These are phyloP conservation scores for Pistacia vera DNA, from an alignment of 345 rosid genomes.

Conservation along the genomic window DNA sequence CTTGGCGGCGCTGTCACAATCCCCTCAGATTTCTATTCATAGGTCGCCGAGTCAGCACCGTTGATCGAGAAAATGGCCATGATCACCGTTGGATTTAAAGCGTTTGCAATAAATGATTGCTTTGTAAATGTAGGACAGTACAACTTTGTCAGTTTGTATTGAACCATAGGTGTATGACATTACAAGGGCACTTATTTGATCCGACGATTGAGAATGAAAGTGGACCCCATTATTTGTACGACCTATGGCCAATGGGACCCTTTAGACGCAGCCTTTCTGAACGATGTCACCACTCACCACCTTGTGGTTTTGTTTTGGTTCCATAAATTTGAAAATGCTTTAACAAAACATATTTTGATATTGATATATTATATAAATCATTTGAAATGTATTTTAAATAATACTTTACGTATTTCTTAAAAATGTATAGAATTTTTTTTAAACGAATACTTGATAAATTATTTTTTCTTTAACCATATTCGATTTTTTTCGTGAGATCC, in stretches of 20 bases:
- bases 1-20: conserved; percentile 34
- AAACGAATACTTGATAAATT: too few relatives aligned
- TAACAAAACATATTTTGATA: too few relatives aligned
- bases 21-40: conserved; percentile 23
- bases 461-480: too few relatives aligned
- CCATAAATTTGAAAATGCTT: too few relatives aligned
- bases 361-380: too few relatives aligned
- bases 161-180: not conserved
- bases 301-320: not conserved
- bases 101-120: not conserved
- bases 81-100: conserved; percentile 11
- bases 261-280: not conserved
- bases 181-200: not conserved
- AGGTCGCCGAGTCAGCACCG: conserved; percentile 19
- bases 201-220: not conserved
- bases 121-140: not conserved
- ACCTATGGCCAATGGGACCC: not conserved
- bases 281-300: not conserved
- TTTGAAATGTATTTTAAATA: too few relatives aligned
- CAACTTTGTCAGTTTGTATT: not conserved
- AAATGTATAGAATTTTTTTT: too few relatives aligned
- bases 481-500: too few relatives aligned
- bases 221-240: not conserved
- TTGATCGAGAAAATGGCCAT: not conserved
- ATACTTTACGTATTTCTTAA: too few relatives aligned